Evolutionary conservation across 2,329 filamentous ascomycete genomes (phyloP).

Genomic region (Xylogone sp.): DNA sequence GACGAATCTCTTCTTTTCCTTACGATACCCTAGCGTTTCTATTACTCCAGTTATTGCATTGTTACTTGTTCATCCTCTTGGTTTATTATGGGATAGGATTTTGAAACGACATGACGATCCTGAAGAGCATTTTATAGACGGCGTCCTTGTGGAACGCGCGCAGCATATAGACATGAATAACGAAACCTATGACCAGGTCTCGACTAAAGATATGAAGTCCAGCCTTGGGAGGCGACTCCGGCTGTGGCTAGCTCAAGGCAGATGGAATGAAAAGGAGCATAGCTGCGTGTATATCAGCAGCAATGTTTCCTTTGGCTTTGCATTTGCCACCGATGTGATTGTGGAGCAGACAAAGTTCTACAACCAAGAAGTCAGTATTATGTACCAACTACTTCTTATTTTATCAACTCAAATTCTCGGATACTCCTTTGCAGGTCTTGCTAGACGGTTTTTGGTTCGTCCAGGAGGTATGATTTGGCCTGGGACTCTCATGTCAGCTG

Average conservation of each 20-base stretch:
- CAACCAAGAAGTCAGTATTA: constrained; percentile 70
- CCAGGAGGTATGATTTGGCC: constrained; percentile 93
- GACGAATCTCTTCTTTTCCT: constrained; percentile 83
- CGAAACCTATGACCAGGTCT: constrained; percentile 6
- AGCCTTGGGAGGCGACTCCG: constrained; percentile 42
- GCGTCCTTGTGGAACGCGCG: constrained; percentile 26
- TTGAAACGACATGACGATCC: constrained; percentile 59
- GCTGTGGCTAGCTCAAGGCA: constrained; percentile 74
- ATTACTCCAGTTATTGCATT: constrained; percentile 87
- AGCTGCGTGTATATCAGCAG: constrained; percentile 86
- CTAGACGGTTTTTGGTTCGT: constrained; percentile 75
- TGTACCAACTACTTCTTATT: constrained; percentile 78
- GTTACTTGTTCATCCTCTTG: constrained; percentile 79
- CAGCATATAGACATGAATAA: constrained; percentile 22
- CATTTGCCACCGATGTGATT: constrained; percentile 85
- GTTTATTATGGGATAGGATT: constrained; percentile 71
- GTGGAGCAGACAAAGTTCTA: constrained; percentile 90
- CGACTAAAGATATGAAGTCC: not conserved
- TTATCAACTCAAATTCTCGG: constrained; percentile 84
- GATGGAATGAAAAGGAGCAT: constrained; percentile 87
- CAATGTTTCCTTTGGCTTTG: constrained; percentile 86
- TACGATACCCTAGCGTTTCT: constrained; percentile 85
- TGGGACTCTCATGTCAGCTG: constrained; percentile 79
- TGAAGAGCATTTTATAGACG: constrained; percentile 51
- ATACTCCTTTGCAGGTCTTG: constrained; percentile 81